These are phyloP conservation scores for Claviceps africana DNA, from an alignment of 2,329 filamentous ascomycete species.

Conservation along the genomic window DNA sequence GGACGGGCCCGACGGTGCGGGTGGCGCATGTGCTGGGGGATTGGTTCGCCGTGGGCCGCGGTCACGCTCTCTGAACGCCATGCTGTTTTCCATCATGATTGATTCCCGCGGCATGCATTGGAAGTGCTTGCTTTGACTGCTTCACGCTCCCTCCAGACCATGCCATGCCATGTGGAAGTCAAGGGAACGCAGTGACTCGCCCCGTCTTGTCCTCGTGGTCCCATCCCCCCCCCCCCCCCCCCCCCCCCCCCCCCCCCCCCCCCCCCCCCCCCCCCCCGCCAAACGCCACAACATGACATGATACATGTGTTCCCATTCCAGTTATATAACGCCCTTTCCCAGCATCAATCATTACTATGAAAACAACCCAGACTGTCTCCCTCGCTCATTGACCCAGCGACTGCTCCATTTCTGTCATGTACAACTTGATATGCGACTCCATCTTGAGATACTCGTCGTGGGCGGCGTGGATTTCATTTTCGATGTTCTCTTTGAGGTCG, in stretches of 20 bases:
- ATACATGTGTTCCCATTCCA: neutral
- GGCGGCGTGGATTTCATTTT: slow-evolving; percentile 79
- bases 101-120: too few species aligned
- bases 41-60: slow-evolving; percentile 39
- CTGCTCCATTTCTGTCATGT: slow-evolving; percentile 98
- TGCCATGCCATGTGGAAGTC: too few species aligned
- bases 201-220: too few species aligned
- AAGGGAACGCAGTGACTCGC: too few species aligned
- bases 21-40: slow-evolving; percentile 39
- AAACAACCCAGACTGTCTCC: too few species aligned
- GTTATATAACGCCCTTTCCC: neutral
- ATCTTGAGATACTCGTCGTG: slow-evolving; percentile 95
- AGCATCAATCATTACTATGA: too few species aligned
- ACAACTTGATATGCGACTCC: slow-evolving; percentile 91
- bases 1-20: slow-evolving; percentile 43
- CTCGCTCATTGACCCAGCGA: slow-evolving; percentile 37
- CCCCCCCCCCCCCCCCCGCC: too few species aligned
- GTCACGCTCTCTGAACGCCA: too few species aligned
- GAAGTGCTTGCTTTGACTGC: too few species aligned
- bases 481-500: slow-evolving; percentile 93
- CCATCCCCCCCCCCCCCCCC: neutral
- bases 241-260: too few species aligned
- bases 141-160: too few species aligned
- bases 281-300: slow-evolving; percentile 20
- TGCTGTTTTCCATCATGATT: too few species aligned